Evolutionary conservation across 805 yeast species (phyloP), one percentile per base, ranked within the genome.

Genomic region (Candida vaughaniae): DNA sequence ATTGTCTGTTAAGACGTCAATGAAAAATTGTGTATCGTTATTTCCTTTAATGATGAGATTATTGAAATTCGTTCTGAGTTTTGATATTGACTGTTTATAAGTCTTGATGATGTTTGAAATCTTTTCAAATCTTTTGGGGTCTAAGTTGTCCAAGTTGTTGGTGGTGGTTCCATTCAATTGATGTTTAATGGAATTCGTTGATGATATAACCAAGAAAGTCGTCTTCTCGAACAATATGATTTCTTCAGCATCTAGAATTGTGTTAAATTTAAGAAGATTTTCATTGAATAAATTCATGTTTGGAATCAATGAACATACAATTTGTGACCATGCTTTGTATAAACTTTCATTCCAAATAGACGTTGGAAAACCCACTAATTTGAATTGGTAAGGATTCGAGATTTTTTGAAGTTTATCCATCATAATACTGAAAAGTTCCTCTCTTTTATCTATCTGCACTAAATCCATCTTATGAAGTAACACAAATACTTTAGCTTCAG

Each of bases 331-430:
- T 1, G 99, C 99, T 58, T 85, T 90, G 59, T 91, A 93, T 41
- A 91, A 68, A 53, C 91, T 80, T 59, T 91, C 98, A 63, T 91
- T 97, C 98, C 98, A 91, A 39, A 91, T 91, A 1, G 96, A 86
- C 0, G 98, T 93, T 5, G 96, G 91, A 56, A 89, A 91, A 2
- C 97, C 97, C 11, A 78, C 75, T 30, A 88, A 66, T 31, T 77
- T 68, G 62, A 88, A 87, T 41, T 64, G 70, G 45, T 52, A 68
- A 14, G 87, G 86, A 36, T 77, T 69, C 3, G 95, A 82, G 11
- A 86, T 83, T 33, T 78, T 80, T 48, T 81, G 83, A 43, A 93
- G 64, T 51, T 84, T 85, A 35, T 77, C 80, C 85, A 88, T 84
- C 84, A 91, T 88, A 15, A 86, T 78, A 12, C 74, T 75, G 53